Evolutionary conservation across 352 stramenopile species (phyloP).

Genomic region (Blastocystis sp.): DNA sequence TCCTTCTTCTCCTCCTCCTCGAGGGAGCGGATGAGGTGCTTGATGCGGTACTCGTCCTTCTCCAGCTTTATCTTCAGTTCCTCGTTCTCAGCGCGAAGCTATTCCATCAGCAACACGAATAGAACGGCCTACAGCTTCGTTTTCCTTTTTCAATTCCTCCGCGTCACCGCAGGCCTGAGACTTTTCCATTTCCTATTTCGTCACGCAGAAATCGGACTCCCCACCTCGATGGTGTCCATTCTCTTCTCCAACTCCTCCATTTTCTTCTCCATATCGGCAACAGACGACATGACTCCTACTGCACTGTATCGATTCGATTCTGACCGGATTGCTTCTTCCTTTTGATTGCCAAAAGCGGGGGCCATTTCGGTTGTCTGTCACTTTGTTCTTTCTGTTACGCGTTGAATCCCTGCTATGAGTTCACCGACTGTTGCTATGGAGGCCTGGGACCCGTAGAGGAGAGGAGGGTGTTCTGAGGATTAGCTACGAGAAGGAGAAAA

Average conservation of each 20-base stretch:
- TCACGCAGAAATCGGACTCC: not conserved
- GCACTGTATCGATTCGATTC: too few relatives aligned
- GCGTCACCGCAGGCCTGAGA: not conserved
- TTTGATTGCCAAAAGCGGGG: too few relatives aligned
- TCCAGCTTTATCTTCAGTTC: constrained; percentile 27
- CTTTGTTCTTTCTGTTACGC: not conserved
- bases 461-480: not conserved
- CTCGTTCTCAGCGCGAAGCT: constrained; percentile 45
- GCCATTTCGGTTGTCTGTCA: too few relatives aligned
- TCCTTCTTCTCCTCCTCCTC: constrained; percentile 59
- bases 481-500: constrained; percentile 69
- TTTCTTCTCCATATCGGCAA: not conserved
- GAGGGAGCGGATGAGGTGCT: constrained; percentile 56
- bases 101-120: not conserved
- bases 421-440: not conserved
- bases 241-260: not conserved
- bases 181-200: constrained; percentile 45
- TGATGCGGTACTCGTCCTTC: constrained; percentile 47
- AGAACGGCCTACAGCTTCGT: not conserved
- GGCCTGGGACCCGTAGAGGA: constrained; percentile 52
- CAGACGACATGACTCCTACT: too few relatives aligned
- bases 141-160: constrained; percentile 14
- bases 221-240: constrained; percentile 28
- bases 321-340: too few relatives aligned
- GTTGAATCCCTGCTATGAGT: not conserved